phyloP scores from a whole-genome alignment of 2,329 filamentous ascomycete species.

The Endothia cerciana region DNA sequence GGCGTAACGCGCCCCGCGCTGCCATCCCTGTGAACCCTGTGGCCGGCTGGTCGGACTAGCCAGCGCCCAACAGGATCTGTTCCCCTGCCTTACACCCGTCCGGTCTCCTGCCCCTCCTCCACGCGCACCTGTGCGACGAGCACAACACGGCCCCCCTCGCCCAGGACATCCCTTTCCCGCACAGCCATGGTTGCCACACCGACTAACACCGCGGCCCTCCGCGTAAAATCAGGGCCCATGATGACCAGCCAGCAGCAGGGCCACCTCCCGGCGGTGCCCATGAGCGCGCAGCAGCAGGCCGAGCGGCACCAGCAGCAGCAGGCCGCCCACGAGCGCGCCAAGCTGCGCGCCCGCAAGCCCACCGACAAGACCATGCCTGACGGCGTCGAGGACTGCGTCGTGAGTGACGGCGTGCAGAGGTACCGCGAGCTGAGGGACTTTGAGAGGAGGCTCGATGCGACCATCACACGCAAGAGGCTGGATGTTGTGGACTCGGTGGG shows the following conservation, averaged over 20 bases:
- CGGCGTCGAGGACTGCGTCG: constrained; percentile 78
- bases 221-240: constrained; percentile 51
- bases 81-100: neutral
- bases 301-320: constrained; percentile 53
- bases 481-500: constrained; percentile 85
- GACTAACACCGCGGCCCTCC: constrained; percentile 20
- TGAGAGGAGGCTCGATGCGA: constrained; percentile 86
- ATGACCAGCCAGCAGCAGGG: constrained; percentile 49
- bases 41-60: neutral
- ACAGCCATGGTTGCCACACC: constrained; percentile 14
- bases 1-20: too few species aligned
- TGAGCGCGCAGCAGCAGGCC: constrained; percentile 59
- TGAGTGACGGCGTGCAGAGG: constrained; percentile 79
- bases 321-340: constrained; percentile 67
- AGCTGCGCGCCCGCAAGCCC: constrained; percentile 83
- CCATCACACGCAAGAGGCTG: constrained; percentile 90
- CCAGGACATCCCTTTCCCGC: neutral
- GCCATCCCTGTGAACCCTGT: neutral
- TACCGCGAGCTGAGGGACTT: constrained; percentile 86
- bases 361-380: constrained; percentile 96
- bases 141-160: neutral
- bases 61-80: neutral
- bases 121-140: neutral
- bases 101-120: neutral
- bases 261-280: constrained; percentile 43